Evolutionary conservation across 2,329 filamentous ascomycete species (phyloP).

Genomic region (Sordariomycetes sp.): DNA sequence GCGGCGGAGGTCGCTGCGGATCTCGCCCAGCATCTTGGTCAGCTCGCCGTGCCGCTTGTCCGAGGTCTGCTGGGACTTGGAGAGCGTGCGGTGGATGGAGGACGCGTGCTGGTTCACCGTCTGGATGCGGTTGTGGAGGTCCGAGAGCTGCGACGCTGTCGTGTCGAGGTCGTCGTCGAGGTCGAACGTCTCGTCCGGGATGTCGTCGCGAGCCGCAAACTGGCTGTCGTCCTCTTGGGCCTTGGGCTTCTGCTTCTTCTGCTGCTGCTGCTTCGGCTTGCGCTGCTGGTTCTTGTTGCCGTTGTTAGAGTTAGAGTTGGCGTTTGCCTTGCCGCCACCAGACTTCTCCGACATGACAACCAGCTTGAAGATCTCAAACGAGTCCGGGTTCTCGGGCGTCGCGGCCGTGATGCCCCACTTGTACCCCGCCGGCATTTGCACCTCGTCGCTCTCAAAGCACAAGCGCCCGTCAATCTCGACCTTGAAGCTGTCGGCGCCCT

Average conservation of each 20-base stretch:
- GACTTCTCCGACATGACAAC: constrained; percentile 36
- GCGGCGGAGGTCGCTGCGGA: constrained; percentile 29
- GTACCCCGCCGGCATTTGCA: constrained; percentile 69
- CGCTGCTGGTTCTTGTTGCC: constrained; percentile 8
- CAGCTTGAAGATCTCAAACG: constrained; percentile 86
- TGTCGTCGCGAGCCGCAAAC: constrained; percentile 10
- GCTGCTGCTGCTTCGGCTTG: constrained; percentile 16
- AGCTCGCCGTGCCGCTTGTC: constrained; percentile 46
- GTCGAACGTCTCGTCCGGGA: constrained; percentile 16
- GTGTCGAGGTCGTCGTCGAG: constrained; percentile 32
- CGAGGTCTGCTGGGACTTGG: constrained; percentile 31
- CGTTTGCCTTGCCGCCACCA: constrained; percentile 24
- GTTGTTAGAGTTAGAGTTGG: constrained; percentile 1
- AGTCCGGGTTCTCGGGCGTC: constrained; percentile 83
- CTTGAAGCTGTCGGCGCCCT: constrained; percentile 50
- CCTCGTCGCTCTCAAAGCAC: constrained; percentile 75
- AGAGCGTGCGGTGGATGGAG: constrained; percentile 44
- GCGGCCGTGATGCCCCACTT: constrained; percentile 78
- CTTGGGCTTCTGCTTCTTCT: constrained; percentile 8
- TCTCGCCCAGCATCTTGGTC: constrained; percentile 28
- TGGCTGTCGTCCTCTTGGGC: constrained; percentile 12
- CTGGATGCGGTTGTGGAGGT: constrained; percentile 76
- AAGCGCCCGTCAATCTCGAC: constrained; percentile 68
- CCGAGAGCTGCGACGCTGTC: constrained; percentile 56
- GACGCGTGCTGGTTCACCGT: constrained; percentile 55